Evolutionary conservation across 2,329 filamentous ascomycete genomes (phyloP).

Genomic region (Proliferodiscus dingleyae): DNA sequence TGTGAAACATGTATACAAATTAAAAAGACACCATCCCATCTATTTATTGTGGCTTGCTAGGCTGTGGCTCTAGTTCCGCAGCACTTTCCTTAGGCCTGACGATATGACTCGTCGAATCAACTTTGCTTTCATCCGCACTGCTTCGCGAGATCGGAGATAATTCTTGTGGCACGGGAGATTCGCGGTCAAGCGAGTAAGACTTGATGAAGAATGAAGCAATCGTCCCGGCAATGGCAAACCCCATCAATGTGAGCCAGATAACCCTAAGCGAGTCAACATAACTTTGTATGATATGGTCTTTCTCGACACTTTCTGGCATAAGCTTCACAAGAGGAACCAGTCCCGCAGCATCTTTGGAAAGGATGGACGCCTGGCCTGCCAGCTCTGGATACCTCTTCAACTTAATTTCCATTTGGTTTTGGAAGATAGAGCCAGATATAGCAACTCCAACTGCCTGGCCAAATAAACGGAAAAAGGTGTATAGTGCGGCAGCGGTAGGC

Average conservation of each 20-base stretch:
- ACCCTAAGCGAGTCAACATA: slow-evolving; percentile 49
- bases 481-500: neutral
- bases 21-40: too few species aligned
- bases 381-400: neutral
- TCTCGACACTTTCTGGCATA: neutral
- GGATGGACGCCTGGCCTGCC: neutral
- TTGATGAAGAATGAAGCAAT: slow-evolving; percentile 44
- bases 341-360: neutral
- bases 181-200: slow-evolving; percentile 40
- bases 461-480: slow-evolving; percentile 1
- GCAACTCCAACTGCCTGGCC: neutral
- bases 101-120: too few species aligned
- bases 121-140: neutral
- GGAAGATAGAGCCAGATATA: neutral
- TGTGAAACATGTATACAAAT: too few species aligned
- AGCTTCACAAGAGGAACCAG: neutral
- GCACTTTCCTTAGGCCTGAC: too few species aligned
- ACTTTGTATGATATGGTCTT: neutral
- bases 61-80: too few species aligned
- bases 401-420: neutral
- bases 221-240: slow-evolving; percentile 42
- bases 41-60: too few species aligned
- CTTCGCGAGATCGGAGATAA: neutral
- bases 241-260: slow-evolving; percentile 50
- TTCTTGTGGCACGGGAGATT: neutral